Conservation (phyloP, 192 early-diverging fungal species). For the Jimgerdemannia lactiflua region DNA sequence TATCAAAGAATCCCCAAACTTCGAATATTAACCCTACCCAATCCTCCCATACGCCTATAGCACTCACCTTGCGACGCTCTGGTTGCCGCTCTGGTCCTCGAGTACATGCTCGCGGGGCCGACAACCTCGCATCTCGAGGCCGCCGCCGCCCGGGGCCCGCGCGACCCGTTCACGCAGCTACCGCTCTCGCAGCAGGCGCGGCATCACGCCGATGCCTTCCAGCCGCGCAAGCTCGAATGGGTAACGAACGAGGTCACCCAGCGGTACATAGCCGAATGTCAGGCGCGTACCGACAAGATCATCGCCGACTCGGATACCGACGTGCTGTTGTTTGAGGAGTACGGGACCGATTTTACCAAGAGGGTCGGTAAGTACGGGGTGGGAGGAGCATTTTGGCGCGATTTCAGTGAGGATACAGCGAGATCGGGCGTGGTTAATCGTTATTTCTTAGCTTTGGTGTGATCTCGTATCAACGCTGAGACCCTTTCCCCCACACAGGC, state of each 20-base stretch:
- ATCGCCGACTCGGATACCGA: conserved; percentile 60
- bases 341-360: conserved; percentile 78
- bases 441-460: too few species aligned
- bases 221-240: conserved; percentile 25
- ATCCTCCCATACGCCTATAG: conserved; percentile 8
- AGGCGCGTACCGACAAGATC: conserved; percentile 42
- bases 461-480: neutral
- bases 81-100: conserved; percentile 61
- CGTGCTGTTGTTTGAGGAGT: conserved; percentile 64
- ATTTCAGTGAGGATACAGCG: too few species aligned
- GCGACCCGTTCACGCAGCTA: neutral
- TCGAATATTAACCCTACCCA: too few species aligned
- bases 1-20: too few species aligned
- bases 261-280: conserved; percentile 23
- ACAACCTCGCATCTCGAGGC: conserved; percentile 4
- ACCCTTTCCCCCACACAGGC: neutral
- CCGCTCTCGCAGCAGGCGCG: conserved; percentile 21
- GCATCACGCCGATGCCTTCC: conserved; percentile 23
- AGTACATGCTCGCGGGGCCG: conserved; percentile 41
- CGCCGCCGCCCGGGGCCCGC: conserved; percentile 1
- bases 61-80: conserved; percentile 86
- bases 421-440: too few species aligned
- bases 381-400: too few species aligned
- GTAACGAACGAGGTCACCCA: conserved; percentile 30
- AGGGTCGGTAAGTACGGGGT: conserved; percentile 41